Conservation (phyloP, 768 basidiomycete genomes). For the Termitomyces heimii region DNA sequence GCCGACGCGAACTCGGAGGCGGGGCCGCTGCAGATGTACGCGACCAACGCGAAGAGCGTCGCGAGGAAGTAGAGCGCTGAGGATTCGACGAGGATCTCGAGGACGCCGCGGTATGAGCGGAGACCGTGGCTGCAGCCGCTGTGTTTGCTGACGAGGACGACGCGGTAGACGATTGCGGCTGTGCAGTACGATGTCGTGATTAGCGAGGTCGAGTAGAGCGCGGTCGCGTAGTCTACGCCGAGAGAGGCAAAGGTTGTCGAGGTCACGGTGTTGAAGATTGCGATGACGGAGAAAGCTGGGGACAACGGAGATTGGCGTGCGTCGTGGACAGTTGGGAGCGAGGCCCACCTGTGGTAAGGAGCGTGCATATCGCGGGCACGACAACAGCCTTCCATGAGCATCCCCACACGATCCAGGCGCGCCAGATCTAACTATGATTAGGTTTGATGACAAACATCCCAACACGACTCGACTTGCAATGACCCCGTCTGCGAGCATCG, state of each 20-base stretch:
- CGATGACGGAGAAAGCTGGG: constrained; percentile 13
- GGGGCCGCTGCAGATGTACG: constrained; percentile 11
- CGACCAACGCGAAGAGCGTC: constrained; percentile 12
- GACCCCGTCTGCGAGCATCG: constrained; percentile 11
- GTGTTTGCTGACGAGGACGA: constrained; percentile 3
- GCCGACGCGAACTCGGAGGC: constrained; percentile 14
- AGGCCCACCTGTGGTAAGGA: constrained; percentile 9
- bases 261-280: constrained; percentile 8
- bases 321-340: too few species aligned
- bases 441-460: too few species aligned
- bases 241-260: constrained; percentile 10
- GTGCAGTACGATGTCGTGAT: constrained; percentile 13
- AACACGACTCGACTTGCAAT: constrained; percentile 2
- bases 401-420: constrained; percentile 13
- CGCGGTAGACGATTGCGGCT: constrained; percentile 9
- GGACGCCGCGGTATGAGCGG: constrained; percentile 11
- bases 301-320: neutral
- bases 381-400: constrained; percentile 4
- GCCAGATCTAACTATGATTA: constrained; percentile 6
- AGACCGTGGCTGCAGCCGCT: constrained; percentile 1
- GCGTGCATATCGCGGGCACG: constrained; percentile 8
- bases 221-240: constrained; percentile 13
- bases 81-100: constrained; percentile 14
- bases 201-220: constrained; percentile 12
- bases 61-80: constrained; percentile 12